Conservation (phyloP, 179 eudicot genomes). For the Silene noctiflora region DNA sequence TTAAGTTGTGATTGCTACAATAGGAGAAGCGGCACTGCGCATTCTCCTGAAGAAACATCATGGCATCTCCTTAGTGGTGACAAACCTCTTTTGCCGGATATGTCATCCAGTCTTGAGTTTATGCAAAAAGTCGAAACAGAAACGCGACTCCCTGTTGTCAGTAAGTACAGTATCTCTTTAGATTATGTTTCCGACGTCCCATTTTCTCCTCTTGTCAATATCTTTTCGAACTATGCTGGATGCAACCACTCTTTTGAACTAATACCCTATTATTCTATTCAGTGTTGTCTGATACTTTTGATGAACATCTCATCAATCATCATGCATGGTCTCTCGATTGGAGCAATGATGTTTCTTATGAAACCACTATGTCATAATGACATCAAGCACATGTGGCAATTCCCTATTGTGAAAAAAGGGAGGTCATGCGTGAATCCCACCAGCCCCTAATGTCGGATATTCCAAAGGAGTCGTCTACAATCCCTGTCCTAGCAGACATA, state of each 20-base stretch:
- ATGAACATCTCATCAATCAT: not conserved
- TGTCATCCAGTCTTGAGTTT: constrained; percentile 5
- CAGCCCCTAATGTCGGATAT: not conserved
- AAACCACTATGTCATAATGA: not conserved
- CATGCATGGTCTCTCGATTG: not conserved
- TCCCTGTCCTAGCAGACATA: no score
- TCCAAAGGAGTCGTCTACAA: no score
- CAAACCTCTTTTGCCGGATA: constrained; percentile 19
- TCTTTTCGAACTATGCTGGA: no score
- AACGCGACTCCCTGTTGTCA: constrained; percentile 17
- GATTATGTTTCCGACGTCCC: no score
- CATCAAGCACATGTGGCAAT: constrained; percentile 13
- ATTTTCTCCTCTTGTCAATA: no score
- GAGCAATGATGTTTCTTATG: constrained; percentile 9
- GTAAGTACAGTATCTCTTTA: constrained; percentile 13
- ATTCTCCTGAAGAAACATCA: not conserved
- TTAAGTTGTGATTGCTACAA: constrained; percentile 21
- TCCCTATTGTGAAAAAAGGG: not conserved
- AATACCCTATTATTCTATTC: not conserved
- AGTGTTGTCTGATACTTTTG: constrained; percentile 12
- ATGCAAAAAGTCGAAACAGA: not conserved
- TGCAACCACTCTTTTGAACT: no score
- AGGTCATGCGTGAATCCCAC: not conserved
- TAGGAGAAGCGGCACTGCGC: constrained; percentile 15
- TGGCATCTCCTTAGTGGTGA: constrained; percentile 19